Evolutionary conservation across 2,329 filamentous ascomycete species (phyloP).

Genomic region (Elsinoe australis): DNA sequence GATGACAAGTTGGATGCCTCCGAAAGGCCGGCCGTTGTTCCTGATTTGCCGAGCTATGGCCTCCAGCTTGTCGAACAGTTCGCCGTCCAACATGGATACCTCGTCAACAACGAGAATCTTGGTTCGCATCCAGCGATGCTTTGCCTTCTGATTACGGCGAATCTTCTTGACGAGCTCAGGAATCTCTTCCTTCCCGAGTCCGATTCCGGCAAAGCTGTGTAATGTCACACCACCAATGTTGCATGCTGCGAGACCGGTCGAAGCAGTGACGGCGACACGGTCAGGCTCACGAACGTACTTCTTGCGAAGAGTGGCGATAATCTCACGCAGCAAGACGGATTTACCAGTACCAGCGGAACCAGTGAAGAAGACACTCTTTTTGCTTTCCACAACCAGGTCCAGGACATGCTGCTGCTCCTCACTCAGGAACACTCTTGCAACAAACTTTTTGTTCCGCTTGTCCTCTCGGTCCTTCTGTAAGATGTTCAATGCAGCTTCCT

Average conservation of each 20-base stretch:
- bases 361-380: slow-evolving; percentile 93
- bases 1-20: slow-evolving; percentile 89
- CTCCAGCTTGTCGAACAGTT: slow-evolving; percentile 93
- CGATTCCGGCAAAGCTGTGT: slow-evolving; percentile 93
- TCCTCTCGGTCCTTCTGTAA: slow-evolving; percentile 38
- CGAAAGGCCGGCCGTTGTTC: slow-evolving; percentile 88
- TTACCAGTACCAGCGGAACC: slow-evolving; percentile 92
- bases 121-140: slow-evolving; percentile 78
- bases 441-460: slow-evolving; percentile 36
- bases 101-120: slow-evolving; percentile 89
- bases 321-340: slow-evolving; percentile 87
- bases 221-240: slow-evolving; percentile 94
- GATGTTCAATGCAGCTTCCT: slow-evolving; percentile 36
- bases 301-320: slow-evolving; percentile 70
- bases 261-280: slow-evolving; percentile 85
- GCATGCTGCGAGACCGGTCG: slow-evolving; percentile 89
- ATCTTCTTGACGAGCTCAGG: slow-evolving; percentile 82
- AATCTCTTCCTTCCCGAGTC: slow-evolving; percentile 82
- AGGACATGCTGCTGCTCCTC: slow-evolving; percentile 80
- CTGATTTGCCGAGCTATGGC: slow-evolving; percentile 75
- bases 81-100: slow-evolving; percentile 96
- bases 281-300: slow-evolving; percentile 73
- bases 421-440: slow-evolving; percentile 63
- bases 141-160: slow-evolving; percentile 77
- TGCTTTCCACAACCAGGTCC: slow-evolving; percentile 69